Conservation (phyloP, 371 early-diverging fungal genomes). For the Mucor velutinosus region DNA sequence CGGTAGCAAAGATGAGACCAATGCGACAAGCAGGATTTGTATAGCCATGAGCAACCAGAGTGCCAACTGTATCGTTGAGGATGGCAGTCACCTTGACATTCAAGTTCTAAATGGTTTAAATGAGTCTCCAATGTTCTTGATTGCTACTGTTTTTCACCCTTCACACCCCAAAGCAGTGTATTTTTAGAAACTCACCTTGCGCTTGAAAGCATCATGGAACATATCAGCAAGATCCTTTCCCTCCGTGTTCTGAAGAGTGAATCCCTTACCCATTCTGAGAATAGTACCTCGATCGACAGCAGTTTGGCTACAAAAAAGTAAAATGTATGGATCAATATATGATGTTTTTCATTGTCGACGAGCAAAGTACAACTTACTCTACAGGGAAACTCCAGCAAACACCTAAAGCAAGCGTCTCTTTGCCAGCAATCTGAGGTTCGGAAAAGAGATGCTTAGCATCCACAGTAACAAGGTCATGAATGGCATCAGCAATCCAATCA, state of each 20-base stretch:
- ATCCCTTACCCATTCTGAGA: constrained; percentile 93
- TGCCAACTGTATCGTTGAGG: constrained; percentile 94
- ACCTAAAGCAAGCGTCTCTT: constrained; percentile 50
- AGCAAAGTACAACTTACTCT: constrained; percentile 34
- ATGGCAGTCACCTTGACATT: constrained; percentile 81
- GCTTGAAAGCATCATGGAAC: constrained; percentile 77
- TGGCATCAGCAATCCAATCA: constrained; percentile 86
- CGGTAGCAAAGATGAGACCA: constrained; percentile 91
- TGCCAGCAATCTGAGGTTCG: constrained; percentile 23
- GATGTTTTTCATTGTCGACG: neutral
- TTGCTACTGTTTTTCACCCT: neutral
- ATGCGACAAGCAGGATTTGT: constrained; percentile 75
- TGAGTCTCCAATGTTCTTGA: neutral
- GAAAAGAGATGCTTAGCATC: constrained; percentile 36
- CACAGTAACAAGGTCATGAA: constrained; percentile 34
- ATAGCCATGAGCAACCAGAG: constrained; percentile 85
- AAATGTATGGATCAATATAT: constrained; percentile 5
- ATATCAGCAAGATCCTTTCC: constrained; percentile 84
- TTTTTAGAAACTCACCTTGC: constrained; percentile 50
- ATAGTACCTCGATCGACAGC: constrained; percentile 73
- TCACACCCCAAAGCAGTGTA: neutral
- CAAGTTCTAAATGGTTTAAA: constrained; percentile 39
- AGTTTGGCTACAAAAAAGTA: constrained; percentile 61
- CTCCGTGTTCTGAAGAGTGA: constrained; percentile 71
- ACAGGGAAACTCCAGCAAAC: constrained; percentile 56